Evolutionary conservation across 352 stramenopile genomes (phyloP), one percentile per base, ranked within the genome.

Genomic region (Pythium plurisporium): DNA sequence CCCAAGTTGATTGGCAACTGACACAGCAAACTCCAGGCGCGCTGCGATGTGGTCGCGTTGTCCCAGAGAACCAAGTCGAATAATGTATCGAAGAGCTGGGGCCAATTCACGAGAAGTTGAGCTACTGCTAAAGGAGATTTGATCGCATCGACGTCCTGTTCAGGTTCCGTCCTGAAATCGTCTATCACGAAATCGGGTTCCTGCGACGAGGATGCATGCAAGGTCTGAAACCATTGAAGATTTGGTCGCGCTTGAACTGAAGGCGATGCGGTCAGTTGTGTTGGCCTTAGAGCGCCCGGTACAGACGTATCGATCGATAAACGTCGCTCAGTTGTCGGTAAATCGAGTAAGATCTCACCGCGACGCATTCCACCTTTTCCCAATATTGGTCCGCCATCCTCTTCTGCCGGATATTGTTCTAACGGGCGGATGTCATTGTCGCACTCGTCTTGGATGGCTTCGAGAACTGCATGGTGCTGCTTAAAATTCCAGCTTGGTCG

Each of bases 11-110:
- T 89, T 4, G 84, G 84, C 6, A 94, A 49, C 6, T 73, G 67
- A 23, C 77, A 90, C 8, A 94, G 59, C 22, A 94, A 52, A 30
- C 89, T 80, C 84, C 84, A 94, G 22, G 77, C 77, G 10, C 84
- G 72, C 45, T 84, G 72, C 0, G 75, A 82, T 0, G 73, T 90
- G 0, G 64, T 47, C 12, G 55, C 30, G 5, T 79, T 70, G 9
- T 70, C 45, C 69, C 64, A 82, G 12, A 83, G 74, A 0, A 89
- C 70, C 10, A 93, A 55, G 14, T 82, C 56, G n/a, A 91, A 68
- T 15, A 93, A 56, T 19, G 69, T 60, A 8, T 77, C 59, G 43
- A 93, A 88, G 23, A 89, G 71, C 4, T 54, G 20, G 8, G 43
- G 60, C 63, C 82, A 66, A 29, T 87, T 90, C 27, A 82, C 81